Evolutionary conservation across 2,329 filamentous ascomycete species (phyloP), one percentile per base, ranked within the genome.

Genomic region (Tricladium varicosporioides): DNA sequence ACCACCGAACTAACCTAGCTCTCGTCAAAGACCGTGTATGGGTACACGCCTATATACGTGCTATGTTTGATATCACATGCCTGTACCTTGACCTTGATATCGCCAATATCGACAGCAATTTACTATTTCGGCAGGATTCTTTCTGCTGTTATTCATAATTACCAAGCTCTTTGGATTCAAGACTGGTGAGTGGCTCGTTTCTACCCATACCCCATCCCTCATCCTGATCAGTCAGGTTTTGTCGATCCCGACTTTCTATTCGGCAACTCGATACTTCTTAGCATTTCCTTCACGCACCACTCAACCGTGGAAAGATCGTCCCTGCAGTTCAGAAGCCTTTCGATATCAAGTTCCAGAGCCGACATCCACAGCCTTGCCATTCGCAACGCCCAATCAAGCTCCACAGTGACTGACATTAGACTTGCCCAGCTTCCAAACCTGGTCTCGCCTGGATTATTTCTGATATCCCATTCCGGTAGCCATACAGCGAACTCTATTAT

Each of bases 361-460:
- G 46, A 60, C 58, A 58, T 45, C 59, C 33, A 33, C 58, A 63
- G 58, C 59, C 57, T 62, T 65, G 53, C 67, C 66, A 68, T 67
- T 68, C 54, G 62, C 56, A 50, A 60, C 53, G 36, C 33, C 60
- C 58, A 61, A 65, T 65, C 43, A 64, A 62, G 56, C 60, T 64
- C 60, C 59, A 59, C 58, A 33, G n/a, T 59, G 49, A 49, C 52
- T 60, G 59, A 42, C 57, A 52, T 59, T 49, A 58, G 61, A 51
- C 46, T 62, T 42, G 62, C 64, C 59, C 60, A 57, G 54, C 58
- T 50, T 57, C 59, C 53, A 59, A 61, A 58, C 57, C 61, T 57
- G 60, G 63, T 58, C 60, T 61, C 45, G 54, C 61, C 60, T 63
- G 57, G 59, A 60, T 33, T 40, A 51, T 32, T 46, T 62, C 52